Conservation (phyloP, 1,284 basidiomycete species). For the Hemileia vastatrix region DNA sequence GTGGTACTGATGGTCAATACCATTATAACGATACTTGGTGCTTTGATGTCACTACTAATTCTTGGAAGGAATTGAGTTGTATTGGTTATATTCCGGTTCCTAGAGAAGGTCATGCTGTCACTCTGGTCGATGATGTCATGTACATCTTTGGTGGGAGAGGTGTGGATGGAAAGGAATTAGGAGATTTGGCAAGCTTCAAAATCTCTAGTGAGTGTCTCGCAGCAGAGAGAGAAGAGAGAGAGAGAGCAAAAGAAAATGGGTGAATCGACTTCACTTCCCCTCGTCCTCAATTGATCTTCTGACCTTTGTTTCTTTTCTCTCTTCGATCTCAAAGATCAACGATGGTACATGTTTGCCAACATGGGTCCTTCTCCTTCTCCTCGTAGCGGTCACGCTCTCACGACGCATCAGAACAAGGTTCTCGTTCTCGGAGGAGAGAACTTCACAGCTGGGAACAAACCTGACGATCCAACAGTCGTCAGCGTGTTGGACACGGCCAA, state of each 20-base stretch:
- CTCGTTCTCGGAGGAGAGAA: slow-evolving; percentile 92
- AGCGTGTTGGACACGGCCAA: slow-evolving; percentile 93
- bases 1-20: slow-evolving; percentile 93
- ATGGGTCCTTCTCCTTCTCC: slow-evolving; percentile 90
- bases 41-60: slow-evolving; percentile 70
- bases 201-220: slow-evolving; percentile 64
- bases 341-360: slow-evolving; percentile 99
- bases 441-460: slow-evolving; percentile 52
- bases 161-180: slow-evolving; percentile 90
- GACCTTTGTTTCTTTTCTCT: neutral
- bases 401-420: slow-evolving; percentile 72
- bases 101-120: slow-evolving; percentile 89
- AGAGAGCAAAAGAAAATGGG: too few relatives aligned
- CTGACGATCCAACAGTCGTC: slow-evolving; percentile 73
- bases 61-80: slow-evolving; percentile 87
- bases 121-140: slow-evolving; percentile 93
- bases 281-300: too few relatives aligned
- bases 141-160: slow-evolving; percentile 96
- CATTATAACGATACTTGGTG: slow-evolving; percentile 99
- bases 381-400: slow-evolving; percentile 88
- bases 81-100: slow-evolving; percentile 96
- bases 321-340: slow-evolving; percentile 55
- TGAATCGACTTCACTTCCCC: too few relatives aligned
- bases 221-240: too few relatives aligned
- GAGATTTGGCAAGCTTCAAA: slow-evolving; percentile 94